Evolutionary conservation across 148 eudicot species (phyloP).

Genomic region (Silene uniflora): DNA sequence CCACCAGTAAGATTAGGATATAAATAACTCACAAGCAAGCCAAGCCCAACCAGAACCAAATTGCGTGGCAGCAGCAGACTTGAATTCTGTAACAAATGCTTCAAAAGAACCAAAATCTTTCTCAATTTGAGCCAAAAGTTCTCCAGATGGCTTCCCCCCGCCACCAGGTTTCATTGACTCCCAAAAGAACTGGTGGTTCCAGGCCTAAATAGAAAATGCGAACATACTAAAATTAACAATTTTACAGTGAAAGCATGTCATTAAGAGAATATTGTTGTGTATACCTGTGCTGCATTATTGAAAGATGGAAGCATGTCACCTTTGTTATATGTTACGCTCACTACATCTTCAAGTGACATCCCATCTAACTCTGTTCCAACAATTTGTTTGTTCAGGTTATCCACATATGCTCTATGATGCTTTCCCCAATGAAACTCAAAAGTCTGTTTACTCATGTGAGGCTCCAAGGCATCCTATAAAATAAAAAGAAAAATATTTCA

Average conservation of each 20-base stretch:
- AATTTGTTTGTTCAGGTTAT: conserved; percentile 85
- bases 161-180: conserved; percentile 96
- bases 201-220: conserved; percentile 37
- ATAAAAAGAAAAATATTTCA: not conserved
- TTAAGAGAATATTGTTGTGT: not conserved
- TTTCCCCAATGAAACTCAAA: conserved; percentile 88
- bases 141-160: conserved; percentile 90
- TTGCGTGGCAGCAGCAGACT: conserved; percentile 82
- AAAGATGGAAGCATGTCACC: conserved; percentile 84
- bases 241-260: not conserved
- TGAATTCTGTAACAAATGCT: conserved; percentile 63
- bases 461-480: conserved; percentile 72
- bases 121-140: conserved; percentile 62
- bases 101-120: conserved; percentile 93
- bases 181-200: conserved; percentile 97
- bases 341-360: conserved; percentile 51
- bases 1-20: not conserved
- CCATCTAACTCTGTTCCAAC: conserved; percentile 82
- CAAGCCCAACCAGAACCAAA: conserved; percentile 99
- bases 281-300: conserved; percentile 95
- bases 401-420: conserved; percentile 82
- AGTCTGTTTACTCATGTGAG: conserved; percentile 77
- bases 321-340: conserved; percentile 63
- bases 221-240: not conserved
- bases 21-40: conserved; percentile 72